phyloP scores from a whole-genome alignment of 441 rosid species.

The Pelargonium cotyledonis region DNA sequence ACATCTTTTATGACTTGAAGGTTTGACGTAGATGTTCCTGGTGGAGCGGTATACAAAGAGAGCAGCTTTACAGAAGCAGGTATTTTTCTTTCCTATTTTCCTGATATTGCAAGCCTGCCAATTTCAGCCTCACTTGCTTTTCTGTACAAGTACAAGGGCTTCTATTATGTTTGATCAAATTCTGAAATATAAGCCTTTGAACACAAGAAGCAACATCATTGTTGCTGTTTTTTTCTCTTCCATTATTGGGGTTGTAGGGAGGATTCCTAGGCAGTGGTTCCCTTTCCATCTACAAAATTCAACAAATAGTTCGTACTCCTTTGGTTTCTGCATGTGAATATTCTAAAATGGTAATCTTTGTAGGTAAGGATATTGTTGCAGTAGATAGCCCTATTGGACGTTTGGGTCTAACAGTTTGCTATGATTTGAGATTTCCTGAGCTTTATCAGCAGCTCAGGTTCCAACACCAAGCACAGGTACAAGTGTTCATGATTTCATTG shows the following conservation, averaged over 20 bases:
- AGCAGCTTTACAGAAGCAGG: constrained; percentile 93
- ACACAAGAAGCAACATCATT: neutral
- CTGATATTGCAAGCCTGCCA: neutral
- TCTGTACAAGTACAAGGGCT: neutral
- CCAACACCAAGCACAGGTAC: constrained; percentile 69
- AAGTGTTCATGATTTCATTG: constrained; percentile 6
- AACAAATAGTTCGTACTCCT: neutral
- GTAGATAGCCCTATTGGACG: constrained; percentile 80
- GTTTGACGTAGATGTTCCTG: constrained; percentile 95
- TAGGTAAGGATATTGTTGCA: constrained; percentile 63
- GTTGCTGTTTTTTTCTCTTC: neutral
- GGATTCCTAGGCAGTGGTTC: neutral
- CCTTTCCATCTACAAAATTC: too few relatives aligned
- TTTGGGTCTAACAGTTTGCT: constrained; percentile 86
- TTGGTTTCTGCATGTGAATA: constrained; percentile 7
- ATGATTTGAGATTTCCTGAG: constrained; percentile 93
- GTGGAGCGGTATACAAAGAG: constrained; percentile 79
- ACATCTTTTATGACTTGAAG: constrained; percentile 27
- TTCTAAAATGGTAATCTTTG: constrained; percentile 14
- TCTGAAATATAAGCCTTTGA: neutral
- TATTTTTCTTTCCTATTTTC: constrained; percentile 17
- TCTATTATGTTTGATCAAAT: neutral
- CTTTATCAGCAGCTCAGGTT: constrained; percentile 86
- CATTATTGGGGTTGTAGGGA: neutral
- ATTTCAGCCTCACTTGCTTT: neutral